phyloP scores from a whole-genome alignment of 73 alveolate species.

The Paramecium sonneborni region DNA sequence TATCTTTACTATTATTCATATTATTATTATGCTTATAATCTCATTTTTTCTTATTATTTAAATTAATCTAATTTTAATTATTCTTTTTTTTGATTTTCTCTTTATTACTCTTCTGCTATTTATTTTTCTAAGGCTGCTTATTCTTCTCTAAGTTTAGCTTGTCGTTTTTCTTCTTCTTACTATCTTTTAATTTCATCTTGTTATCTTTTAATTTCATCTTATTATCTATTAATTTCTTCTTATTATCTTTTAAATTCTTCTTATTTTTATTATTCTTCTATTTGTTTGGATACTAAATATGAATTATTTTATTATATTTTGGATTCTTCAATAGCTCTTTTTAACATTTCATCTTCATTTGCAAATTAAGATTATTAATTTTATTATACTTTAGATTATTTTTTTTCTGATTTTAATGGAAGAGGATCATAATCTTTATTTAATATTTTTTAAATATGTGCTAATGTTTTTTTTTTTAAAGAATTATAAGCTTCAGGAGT shows the following conservation, averaged over 20 bases:
- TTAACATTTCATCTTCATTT: background rate
- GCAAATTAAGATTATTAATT: background rate
- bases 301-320: background rate
- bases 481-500: background rate
- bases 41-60: background rate
- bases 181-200: background rate
- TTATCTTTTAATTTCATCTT: background rate
- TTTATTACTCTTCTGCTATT: background rate
- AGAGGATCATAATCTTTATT: background rate
- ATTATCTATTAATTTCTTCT: background rate
- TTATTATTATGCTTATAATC: background rate
- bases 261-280: constrained; percentile 10
- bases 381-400: background rate
- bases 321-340: background rate
- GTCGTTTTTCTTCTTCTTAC: background rate
- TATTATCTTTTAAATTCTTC: too few species aligned
- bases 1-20: background rate
- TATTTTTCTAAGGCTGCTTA: background rate
- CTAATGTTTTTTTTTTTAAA: background rate
- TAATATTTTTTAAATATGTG: background rate
- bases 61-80: background rate
- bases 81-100: background rate
- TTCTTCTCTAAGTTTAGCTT: constrained; percentile 9
- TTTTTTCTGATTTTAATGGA: background rate
- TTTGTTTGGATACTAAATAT: background rate